Conservation (phyloP, 345 rosid genomes). For the Gossypium mustelinum region DNA sequence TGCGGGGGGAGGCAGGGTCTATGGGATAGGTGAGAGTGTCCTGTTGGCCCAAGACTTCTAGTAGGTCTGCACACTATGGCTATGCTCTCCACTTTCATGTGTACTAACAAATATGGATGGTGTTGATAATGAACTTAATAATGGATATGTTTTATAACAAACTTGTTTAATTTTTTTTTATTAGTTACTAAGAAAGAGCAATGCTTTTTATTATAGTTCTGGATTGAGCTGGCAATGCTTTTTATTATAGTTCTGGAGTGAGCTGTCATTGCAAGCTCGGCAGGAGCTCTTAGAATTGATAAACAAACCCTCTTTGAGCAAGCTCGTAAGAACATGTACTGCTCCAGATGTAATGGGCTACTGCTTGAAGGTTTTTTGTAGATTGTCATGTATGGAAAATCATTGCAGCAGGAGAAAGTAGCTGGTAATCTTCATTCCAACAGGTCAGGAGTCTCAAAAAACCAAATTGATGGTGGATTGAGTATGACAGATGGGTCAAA, state of each 20-base stretch:
- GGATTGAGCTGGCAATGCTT: conserved; percentile 53
- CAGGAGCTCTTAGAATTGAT: conserved; percentile 70
- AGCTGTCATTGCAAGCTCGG: conserved; percentile 53
- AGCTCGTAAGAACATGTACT: conserved; percentile 93
- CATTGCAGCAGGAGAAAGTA: conserved; percentile 59
- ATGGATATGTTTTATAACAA: not conserved
- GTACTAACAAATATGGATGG: not conserved
- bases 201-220: conserved; percentile 49
- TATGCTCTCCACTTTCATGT: not conserved
- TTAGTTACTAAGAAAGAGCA: conserved; percentile 18
- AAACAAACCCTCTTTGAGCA: conserved; percentile 87
- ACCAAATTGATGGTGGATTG: conserved; percentile 34
- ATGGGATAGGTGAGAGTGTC: not conserved
- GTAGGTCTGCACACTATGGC: not conserved
- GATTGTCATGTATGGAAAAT: conserved; percentile 74
- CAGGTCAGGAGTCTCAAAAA: conserved; percentile 36
- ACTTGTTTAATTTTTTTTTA: not conserved
- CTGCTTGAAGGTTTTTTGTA: conserved; percentile 78
- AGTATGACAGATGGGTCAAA: conserved; percentile 35
- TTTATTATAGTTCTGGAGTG: conserved; percentile 75
- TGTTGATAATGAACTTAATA: not conserved
- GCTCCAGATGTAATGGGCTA: conserved; percentile 90
- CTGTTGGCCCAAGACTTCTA: not conserved
- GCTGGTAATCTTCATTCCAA: conserved; percentile 35
- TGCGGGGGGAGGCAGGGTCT: not conserved